Conservation (phyloP, 2,329 filamentous ascomycete genomes). For the Cladophialophora chaetospira region DNA sequence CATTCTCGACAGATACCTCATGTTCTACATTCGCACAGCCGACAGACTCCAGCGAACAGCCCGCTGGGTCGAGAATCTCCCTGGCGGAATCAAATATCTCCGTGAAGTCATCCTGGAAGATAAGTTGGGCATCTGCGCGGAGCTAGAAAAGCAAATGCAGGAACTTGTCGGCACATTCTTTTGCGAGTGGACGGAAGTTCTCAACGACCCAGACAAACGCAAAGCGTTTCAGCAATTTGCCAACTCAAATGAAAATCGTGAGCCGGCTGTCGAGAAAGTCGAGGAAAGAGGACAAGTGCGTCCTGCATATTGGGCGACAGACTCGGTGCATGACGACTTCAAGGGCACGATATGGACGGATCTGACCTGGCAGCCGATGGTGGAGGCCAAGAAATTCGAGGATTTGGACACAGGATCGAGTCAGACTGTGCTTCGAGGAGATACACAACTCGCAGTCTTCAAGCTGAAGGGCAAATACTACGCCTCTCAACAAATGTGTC, state of each 20-base stretch:
- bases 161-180: slow-evolving; percentile 81
- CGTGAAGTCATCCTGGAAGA: slow-evolving; percentile 81
- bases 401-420: slow-evolving; percentile 71
- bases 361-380: slow-evolving; percentile 77
- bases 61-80: slow-evolving; percentile 80
- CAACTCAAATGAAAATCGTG: slow-evolving; percentile 73
- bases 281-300: slow-evolving; percentile 71
- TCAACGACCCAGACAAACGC: slow-evolving; percentile 67
- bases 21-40: slow-evolving; percentile 91
- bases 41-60: slow-evolving; percentile 89
- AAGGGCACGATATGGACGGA: slow-evolving; percentile 65
- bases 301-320: slow-evolving; percentile 76
- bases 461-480: slow-evolving; percentile 79
- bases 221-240: slow-evolving; percentile 79
- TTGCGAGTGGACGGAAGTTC: slow-evolving; percentile 86
- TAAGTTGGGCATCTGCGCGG: slow-evolving; percentile 79
- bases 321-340: slow-evolving; percentile 71
- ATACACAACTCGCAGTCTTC: slow-evolving; percentile 87
- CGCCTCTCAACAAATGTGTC: slow-evolving; percentile 91
- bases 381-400: slow-evolving; percentile 69
- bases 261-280: slow-evolving; percentile 67
- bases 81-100: slow-evolving; percentile 81
- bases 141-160: slow-evolving; percentile 85
- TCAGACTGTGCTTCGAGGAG: slow-evolving; percentile 78
- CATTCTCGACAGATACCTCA: slow-evolving; percentile 83